Percentiles rank a stretch among this genome's conserved stretches.
Evolutionary conservation across 2,329 filamentous ascomycete genomes (phyloP).

Genomic region (Hypoxylon sp.): DNA sequence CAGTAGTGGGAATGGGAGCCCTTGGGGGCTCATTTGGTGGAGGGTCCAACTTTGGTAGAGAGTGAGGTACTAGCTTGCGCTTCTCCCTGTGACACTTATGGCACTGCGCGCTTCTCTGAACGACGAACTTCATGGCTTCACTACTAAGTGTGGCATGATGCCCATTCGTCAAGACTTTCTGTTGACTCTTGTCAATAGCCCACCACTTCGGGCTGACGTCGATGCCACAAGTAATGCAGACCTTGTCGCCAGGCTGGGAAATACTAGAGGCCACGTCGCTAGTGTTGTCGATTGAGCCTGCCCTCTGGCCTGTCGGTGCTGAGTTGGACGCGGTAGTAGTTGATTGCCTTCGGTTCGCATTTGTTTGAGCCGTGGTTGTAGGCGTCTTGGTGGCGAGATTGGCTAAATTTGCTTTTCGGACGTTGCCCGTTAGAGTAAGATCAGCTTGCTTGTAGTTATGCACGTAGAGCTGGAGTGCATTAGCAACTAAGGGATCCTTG

Average conservation of each 20-base stretch:
- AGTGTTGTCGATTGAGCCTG: conserved; percentile 50
- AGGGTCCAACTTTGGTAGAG: conserved; percentile 50
- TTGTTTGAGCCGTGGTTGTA: conserved; percentile 59
- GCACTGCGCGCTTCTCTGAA: conserved; percentile 77
- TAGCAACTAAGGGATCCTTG: conserved; percentile 66
- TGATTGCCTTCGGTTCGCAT: conserved; percentile 69
- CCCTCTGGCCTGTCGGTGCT: conserved; percentile 42
- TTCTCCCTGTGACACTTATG: conserved; percentile 78
- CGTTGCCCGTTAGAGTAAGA: conserved; percentile 88
- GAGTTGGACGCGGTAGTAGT: conserved; percentile 61
- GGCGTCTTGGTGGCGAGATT: conserved; percentile 72
- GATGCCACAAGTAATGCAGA: conserved; percentile 75
- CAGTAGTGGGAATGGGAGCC: conserved; percentile 48
- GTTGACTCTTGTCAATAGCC: conserved; percentile 68
- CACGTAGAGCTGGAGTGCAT: conserved; percentile 87
- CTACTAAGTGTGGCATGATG: conserved; percentile 65
- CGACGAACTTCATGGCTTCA: conserved; percentile 72
- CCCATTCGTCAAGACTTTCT: conserved; percentile 67
- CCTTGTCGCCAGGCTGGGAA: conserved; percentile 64
- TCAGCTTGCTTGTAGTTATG: conserved; percentile 96
- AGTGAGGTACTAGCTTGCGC: conserved; percentile 60
- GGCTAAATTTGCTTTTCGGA: conserved; percentile 89
- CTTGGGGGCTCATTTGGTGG: conserved; percentile 49
- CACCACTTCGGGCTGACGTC: conserved; percentile 84
- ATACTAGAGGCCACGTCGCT: conserved; percentile 49